Base-by-base conservation (phyloP, 352 stramenopile species). In the Phytopythium helicoides region DNA sequence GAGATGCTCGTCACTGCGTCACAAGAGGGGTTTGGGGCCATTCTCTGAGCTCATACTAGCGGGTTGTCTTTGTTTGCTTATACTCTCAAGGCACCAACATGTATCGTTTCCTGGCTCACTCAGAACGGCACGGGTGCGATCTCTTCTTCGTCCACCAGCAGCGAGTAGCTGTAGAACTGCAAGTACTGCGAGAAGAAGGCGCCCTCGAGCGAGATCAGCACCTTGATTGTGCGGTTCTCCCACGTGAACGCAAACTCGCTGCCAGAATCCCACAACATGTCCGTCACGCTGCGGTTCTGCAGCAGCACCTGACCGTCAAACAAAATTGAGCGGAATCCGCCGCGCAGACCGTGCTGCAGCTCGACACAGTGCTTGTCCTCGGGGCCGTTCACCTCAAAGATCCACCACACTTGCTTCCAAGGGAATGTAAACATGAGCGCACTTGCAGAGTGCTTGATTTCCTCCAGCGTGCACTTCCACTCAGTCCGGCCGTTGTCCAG, bases 381-480 rank as follows among this genome's bases (percentile, higher is more conserved):
- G 19, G 56, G 69, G 6, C 59, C 66, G 34, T 83, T 64, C 49
- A 86, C 46, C 55, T 82, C 73, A 38, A 93, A 82, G 47, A 90
- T 79, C 83, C 83, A 93, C 83, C 83, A 93, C 36, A 91, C 64
- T 51, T 93, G 83, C 52, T 93, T 93, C 83, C 83, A 93, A 39
- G 83, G 83, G 52, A 93, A 93, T 31, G 83, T 93, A 52, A 90
- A 89, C 45, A 93, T 46, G 15, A 93, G 56, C 16, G 83, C 78
- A 25, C 80, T 91, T 19, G 80, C 80, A 1, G 78, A 53, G 49
- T 93, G 83, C 56, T 93, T 93, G 58, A 93, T 93, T 63, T 93
- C 83, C 50, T 93, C 83, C 28, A 93, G 54, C 19, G 66, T 84
- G 28, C 76, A 86, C 31, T 80, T 77, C 73, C 77, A 88, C 47